Conservation (phyloP, 805 yeast species). For the Yamadazyma phyllophila region DNA sequence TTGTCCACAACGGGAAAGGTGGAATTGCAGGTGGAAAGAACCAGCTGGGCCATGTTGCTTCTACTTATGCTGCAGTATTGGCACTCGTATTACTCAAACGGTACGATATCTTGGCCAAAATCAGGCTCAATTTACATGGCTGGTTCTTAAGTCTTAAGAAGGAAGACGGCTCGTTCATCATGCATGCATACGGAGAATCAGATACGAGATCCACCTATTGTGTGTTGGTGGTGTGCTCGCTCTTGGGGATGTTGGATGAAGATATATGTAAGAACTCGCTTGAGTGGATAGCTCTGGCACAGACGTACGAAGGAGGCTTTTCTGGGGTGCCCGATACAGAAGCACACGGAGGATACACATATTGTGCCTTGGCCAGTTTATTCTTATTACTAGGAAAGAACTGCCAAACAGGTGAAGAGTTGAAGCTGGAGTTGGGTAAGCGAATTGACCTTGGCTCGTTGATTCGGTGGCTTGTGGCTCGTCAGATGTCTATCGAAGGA, state of each 20-base stretch:
- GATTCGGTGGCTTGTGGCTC: conserved; percentile 62
- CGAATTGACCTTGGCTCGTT: conserved; percentile 49
- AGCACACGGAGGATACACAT: conserved; percentile 97
- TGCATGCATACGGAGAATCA: conserved; percentile 76
- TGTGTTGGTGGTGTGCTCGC: conserved; percentile 68
- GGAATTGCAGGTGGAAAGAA: conserved; percentile 87
- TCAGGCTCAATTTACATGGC: conserved; percentile 42
- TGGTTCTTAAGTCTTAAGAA: conserved; percentile 71
- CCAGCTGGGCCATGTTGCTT: conserved; percentile 81
- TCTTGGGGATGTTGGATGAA: conserved; percentile 61
- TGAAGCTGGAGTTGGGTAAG: conserved; percentile 1
- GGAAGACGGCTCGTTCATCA: conserved; percentile 70
- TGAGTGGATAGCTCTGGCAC: conserved; percentile 68
- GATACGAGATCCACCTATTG: conserved; percentile 89
- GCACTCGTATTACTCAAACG: conserved; percentile 56
- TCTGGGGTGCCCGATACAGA: conserved; percentile 77
- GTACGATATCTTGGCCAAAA: conserved; percentile 24
- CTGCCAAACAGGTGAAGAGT: conserved; percentile 23
- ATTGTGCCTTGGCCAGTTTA: conserved; percentile 74
- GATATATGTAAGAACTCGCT: conserved; percentile 53
- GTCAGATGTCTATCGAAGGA: conserved; percentile 76
- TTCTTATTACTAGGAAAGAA: conserved; percentile 33
- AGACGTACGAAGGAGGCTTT: conserved; percentile 94
- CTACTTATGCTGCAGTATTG: conserved; percentile 75
- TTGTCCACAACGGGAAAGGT: conserved; percentile 31